These are phyloP conservation scores for Orbilia javanica DNA, from an alignment of 2,329 filamentous ascomycete genomes.

Conservation along the genomic window DNA sequence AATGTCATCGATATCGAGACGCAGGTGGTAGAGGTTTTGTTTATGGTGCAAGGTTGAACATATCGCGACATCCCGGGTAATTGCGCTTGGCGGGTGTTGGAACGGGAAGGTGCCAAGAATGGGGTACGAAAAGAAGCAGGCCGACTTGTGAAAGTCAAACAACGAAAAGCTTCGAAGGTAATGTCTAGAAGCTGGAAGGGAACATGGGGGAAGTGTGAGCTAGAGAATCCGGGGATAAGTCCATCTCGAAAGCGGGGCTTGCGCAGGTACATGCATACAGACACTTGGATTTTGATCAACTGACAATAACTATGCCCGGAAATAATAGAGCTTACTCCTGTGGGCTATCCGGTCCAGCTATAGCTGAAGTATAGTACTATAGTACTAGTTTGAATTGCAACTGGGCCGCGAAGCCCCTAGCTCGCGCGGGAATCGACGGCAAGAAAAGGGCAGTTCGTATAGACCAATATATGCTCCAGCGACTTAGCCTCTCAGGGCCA, in stretches of 20 bases:
- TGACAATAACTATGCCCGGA: conserved; percentile 10
- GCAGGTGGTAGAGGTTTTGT: conserved; percentile 14
- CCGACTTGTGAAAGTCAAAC: background rate
- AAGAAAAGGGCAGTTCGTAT: conserved; percentile 38
- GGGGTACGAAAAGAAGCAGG: conserved; percentile 4
- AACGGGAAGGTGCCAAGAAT: conserved; percentile 54
- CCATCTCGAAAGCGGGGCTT: conserved; percentile 11
- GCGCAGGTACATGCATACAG: conserved; percentile 35
- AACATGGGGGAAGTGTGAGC: conserved; percentile 6
- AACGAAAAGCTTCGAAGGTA: conserved; percentile 13
- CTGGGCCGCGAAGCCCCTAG: background rate
- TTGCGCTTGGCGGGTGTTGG: conserved; percentile 44
- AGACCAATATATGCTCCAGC: background rate
- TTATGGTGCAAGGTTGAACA: conserved; percentile 19
- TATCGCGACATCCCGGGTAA: conserved; percentile 43
- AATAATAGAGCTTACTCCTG: background rate
- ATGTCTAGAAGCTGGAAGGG: background rate
- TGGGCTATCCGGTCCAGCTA: background rate
- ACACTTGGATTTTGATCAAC: background rate
- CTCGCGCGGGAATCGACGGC: conserved; percentile 39
- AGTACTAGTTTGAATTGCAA: background rate
- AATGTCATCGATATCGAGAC: conserved; percentile 8
- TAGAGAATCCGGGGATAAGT: conserved; percentile 30
- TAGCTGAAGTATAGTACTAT: no score
- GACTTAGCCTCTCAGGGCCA: background rate